Conservation (phyloP, 2,329 filamentous ascomycete species). For the Penicillium sumatraense region DNA sequence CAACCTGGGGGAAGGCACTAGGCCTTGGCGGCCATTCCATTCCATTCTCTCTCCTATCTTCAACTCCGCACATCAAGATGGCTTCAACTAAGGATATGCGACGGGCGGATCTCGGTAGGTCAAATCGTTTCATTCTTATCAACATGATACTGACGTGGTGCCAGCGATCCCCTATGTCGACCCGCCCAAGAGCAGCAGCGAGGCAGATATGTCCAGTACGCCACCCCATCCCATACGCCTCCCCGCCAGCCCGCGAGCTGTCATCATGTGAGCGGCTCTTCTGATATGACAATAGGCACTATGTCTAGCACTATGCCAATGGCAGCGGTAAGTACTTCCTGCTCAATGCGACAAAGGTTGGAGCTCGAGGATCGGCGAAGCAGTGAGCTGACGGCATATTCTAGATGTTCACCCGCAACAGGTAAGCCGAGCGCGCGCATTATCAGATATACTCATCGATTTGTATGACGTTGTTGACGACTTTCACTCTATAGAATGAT, state of each 20-base stretch:
- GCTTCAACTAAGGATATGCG: conserved; percentile 76
- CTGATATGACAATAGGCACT: conserved; percentile 51
- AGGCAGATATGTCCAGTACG: conserved; percentile 74
- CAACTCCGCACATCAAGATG: conserved; percentile 51
- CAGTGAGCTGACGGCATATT: conserved; percentile 2
- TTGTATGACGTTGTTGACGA: conserved; percentile 7
- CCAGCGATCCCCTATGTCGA: conserved; percentile 88
- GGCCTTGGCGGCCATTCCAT: conserved; percentile 1
- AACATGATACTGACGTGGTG: conserved; percentile 2
- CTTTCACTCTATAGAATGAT: conserved; percentile 56
- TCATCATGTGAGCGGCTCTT: neutral
- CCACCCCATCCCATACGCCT: conserved; percentile 32
- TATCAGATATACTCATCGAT: conserved; percentile 9
- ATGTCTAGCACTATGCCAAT: conserved; percentile 84
- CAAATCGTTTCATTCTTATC: neutral
- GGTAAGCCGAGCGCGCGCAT: conserved; percentile 55
- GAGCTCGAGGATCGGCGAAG: neutral
- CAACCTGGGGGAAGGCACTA: too few relatives aligned
- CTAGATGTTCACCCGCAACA: conserved; percentile 87
- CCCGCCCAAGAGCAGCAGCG: conserved; percentile 67
- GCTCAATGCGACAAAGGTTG: neutral
- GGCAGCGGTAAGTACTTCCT: conserved; percentile 68
- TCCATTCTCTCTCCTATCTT: conserved; percentile 9
- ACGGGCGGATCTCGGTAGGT: conserved; percentile 71
- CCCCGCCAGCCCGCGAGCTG: neutral